Percentiles rank a stretch among this genome's conserved stretches.
These are phyloP conservation scores for Mycena vitilis DNA, from an alignment of 768 basidiomycete genomes.

Conservation along the genomic window DNA sequence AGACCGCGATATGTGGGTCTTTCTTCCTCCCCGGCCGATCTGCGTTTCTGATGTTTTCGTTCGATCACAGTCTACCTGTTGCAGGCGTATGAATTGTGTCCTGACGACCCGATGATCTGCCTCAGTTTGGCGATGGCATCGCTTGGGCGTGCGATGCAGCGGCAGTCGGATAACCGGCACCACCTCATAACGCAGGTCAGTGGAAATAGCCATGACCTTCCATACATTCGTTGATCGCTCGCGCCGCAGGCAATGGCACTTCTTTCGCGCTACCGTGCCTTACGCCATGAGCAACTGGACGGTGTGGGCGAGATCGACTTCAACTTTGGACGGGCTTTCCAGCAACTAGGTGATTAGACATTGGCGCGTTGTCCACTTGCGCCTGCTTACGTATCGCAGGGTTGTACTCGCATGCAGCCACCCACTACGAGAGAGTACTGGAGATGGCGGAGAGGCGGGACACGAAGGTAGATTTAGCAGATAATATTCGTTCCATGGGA, in stretches of 20 bases:
- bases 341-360: conserved; percentile 17
- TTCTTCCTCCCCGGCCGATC: background rate
- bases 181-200: conserved; percentile 81
- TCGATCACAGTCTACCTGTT: conserved; percentile 81
- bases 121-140: conserved; percentile 87
- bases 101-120: conserved; percentile 88
- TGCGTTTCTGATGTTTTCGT: background rate
- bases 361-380: background rate
- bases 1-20: conserved; percentile 87
- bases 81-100: conserved; percentile 88
- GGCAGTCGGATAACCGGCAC: conserved; percentile 95
- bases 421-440: conserved; percentile 68
- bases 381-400: conserved; percentile 51
- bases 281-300: conserved; percentile 17
- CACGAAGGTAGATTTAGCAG: conserved; percentile 36
- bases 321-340: conserved; percentile 26
- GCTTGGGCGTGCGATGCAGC: conserved; percentile 93
- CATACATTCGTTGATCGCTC: background rate
- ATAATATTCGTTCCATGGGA: conserved; percentile 49
- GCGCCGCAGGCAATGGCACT: conserved; percentile 69
- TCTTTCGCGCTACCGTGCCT: conserved; percentile 53
- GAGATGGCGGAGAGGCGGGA: conserved; percentile 51
- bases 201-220: background rate
- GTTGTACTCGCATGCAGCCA: conserved; percentile 68
- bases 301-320: conserved; percentile 22